These are phyloP conservation scores for Penicillium pancosmium DNA, from an alignment of 495 filamentous ascomycete species.

Conservation along the genomic window DNA sequence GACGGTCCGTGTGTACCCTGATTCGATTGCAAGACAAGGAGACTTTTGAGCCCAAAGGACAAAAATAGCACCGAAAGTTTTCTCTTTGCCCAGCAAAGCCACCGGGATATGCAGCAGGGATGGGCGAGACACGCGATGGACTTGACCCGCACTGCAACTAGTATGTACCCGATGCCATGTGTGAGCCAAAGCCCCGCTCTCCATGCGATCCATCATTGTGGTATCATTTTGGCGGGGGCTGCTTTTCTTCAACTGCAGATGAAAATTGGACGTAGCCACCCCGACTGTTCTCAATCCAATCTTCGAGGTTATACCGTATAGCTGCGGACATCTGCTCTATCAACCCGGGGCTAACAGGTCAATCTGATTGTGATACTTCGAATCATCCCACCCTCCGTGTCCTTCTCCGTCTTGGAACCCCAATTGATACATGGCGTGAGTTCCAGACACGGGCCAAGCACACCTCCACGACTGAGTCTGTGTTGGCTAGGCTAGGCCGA, in stretches of 20 bases:
- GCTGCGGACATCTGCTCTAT: neutral
- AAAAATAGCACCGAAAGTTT: constrained; percentile 27
- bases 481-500: constrained; percentile 12
- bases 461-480: constrained; percentile 8
- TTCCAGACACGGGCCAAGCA: constrained; percentile 8
- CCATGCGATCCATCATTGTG: constrained; percentile 23
- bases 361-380: neutral
- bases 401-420: neutral
- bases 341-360: neutral
- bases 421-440: constrained; percentile 10
- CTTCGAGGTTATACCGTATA: neutral
- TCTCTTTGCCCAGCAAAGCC: constrained; percentile 13
- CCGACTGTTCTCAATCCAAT: neutral
- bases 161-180: constrained; percentile 22
- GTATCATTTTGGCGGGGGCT: constrained; percentile 8
- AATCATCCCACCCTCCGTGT: neutral
- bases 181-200: constrained; percentile 16
- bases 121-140: constrained; percentile 24
- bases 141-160: constrained; percentile 11
- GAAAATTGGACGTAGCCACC: neutral
- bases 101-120: constrained; percentile 19
- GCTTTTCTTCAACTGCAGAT: constrained; percentile 2
- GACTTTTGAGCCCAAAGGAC: constrained; percentile 8
- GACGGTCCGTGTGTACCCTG: constrained; percentile 13
- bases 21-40: constrained; percentile 8